phyloP scores from a whole-genome alignment of 202 grass and related monocot genomes.

The Thinopyrum obtusiflorum region DNA sequence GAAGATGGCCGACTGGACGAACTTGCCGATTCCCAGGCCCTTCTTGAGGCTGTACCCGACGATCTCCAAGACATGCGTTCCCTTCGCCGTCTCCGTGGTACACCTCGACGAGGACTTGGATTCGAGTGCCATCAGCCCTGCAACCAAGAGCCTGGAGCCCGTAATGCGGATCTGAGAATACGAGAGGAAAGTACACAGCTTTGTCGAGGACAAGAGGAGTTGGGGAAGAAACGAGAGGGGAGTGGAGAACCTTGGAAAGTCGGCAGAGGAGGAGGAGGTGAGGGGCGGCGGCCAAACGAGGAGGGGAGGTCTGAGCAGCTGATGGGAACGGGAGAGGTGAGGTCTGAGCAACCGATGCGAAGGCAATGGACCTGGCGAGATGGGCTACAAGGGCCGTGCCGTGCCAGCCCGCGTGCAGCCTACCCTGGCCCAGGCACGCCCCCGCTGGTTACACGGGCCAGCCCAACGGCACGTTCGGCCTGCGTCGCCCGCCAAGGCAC shows the following conservation, averaged over 20 bases:
- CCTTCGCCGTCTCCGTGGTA: background rate
- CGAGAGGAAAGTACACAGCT: background rate
- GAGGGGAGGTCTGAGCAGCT: background rate
- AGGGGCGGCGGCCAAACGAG: background rate
- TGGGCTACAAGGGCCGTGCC: too few species aligned
- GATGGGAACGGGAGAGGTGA: too few species aligned
- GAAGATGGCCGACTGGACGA: background rate
- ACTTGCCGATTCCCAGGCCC: background rate
- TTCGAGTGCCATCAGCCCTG: background rate
- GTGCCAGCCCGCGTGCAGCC: too few species aligned
- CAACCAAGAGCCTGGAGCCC: background rate
- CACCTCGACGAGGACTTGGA: background rate
- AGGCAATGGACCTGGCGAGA: too few species aligned
- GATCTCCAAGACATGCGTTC: constrained; percentile 13
- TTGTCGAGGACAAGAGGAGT: background rate
- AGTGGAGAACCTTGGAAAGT: background rate
- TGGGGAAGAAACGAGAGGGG: background rate
- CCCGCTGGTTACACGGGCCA: too few species aligned
- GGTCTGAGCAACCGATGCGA: too few species aligned
- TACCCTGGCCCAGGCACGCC: too few species aligned
- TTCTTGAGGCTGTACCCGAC: background rate
- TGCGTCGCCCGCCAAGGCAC: too few species aligned
- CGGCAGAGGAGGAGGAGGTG: background rate
- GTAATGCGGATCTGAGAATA: background rate
- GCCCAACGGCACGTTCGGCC: too few species aligned